Conservation (phyloP, 495 filamentous ascomycete genomes). For the Immersiella caudata region DNA sequence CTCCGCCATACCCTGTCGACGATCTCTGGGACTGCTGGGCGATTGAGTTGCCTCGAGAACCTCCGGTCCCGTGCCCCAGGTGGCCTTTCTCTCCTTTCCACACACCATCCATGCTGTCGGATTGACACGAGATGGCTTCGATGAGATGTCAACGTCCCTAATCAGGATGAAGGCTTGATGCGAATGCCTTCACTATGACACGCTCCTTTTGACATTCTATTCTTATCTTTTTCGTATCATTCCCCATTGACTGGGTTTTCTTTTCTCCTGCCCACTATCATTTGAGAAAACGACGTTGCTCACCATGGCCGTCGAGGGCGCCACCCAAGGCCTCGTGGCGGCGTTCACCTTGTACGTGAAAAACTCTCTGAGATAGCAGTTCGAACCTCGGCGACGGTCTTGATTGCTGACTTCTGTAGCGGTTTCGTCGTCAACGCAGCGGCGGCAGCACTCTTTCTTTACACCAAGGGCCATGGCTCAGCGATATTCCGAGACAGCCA, state of each 20-base stretch:
- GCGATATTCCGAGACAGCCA: slow-evolving; percentile 57
- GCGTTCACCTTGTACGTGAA: slow-evolving; percentile 57
- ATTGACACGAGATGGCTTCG: slow-evolving; percentile 27
- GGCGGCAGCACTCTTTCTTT: slow-evolving; percentile 54
- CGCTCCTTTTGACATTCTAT: slow-evolving; percentile 34
- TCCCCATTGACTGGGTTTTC: slow-evolving; percentile 59
- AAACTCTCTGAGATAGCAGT: not conserved
- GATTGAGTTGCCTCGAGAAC: slow-evolving; percentile 15
- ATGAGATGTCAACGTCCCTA: slow-evolving; percentile 33
- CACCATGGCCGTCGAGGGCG: slow-evolving; percentile 50
- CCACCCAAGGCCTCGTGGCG: slow-evolving; percentile 54
- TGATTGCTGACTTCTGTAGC: slow-evolving; percentile 31
- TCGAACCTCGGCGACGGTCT: not conserved
- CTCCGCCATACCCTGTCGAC: slow-evolving; percentile 12
- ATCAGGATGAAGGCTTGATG: slow-evolving; percentile 33
- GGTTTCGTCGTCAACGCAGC: slow-evolving; percentile 57
- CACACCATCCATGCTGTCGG: slow-evolving; percentile 27
- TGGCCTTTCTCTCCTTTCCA: slow-evolving; percentile 26
- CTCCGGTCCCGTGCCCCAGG: slow-evolving; percentile 10
- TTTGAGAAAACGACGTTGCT: slow-evolving; percentile 28
- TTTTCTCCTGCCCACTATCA: slow-evolving; percentile 37
- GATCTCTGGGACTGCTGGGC: slow-evolving; percentile 17
- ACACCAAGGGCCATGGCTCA: slow-evolving; percentile 52
- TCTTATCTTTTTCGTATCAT: slow-evolving; percentile 37
- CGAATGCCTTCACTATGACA: slow-evolving; percentile 35